Percentiles rank a stretch among this genome's conserved stretches.
phyloP scores from a whole-genome alignment of 148 eudicot species.

The Fallopia convolvulus region DNA sequence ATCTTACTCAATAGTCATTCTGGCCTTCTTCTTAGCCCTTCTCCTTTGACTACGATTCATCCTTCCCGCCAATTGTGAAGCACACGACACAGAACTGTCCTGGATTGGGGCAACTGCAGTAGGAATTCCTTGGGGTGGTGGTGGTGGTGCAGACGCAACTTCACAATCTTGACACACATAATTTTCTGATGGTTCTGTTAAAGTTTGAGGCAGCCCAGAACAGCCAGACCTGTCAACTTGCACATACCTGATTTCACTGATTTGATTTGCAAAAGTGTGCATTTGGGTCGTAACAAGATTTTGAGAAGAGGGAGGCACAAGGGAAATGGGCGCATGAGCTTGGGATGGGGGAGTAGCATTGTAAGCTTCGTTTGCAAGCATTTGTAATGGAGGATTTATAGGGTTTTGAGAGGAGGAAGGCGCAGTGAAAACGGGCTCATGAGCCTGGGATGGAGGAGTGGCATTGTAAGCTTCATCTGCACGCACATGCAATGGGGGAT shows the following conservation, averaged over 20 bases:
- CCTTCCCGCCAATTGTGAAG: conserved; percentile 24
- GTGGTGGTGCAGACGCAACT: background rate
- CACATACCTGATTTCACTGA: background rate
- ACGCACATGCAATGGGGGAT: conserved; percentile 11
- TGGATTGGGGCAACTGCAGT: conserved; percentile 23
- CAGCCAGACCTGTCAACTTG: background rate
- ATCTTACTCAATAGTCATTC: conserved; percentile 18
- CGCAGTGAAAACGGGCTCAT: background rate
- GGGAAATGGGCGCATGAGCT: background rate
- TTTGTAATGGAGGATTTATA: conserved; percentile 15
- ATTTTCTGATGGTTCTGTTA: background rate
- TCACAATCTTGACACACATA: background rate
- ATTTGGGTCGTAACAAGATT: conserved; percentile 13
- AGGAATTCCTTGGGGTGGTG: conserved; percentile 16
- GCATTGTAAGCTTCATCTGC: background rate
- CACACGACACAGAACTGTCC: conserved; percentile 15
- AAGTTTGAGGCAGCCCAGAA: background rate
- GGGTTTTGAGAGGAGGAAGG: conserved; percentile 7
- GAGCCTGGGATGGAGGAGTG: background rate
- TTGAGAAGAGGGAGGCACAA: background rate
- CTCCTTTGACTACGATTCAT: conserved; percentile 24
- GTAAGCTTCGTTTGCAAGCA: background rate
- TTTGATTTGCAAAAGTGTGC: background rate
- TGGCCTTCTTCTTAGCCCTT: conserved; percentile 30
- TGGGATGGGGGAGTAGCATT: background rate